Conservation (phyloP, 2,329 filamentous ascomycete species). For the Colletotrichum filicis region DNA sequence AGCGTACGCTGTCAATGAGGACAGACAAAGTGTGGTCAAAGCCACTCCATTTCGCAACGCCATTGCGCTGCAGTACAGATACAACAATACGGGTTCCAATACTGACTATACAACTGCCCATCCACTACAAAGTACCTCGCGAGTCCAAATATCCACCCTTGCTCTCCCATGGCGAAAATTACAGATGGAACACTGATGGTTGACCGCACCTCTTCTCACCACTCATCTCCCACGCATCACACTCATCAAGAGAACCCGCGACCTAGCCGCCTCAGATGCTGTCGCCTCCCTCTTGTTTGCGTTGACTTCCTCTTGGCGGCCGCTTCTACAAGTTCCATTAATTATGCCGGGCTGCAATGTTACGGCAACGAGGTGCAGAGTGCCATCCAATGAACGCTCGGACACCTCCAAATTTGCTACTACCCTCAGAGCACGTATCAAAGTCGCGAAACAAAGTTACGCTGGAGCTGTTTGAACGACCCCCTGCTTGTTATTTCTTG, state of each 20-base stretch:
- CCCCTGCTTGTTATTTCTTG: slow-evolving; percentile 3
- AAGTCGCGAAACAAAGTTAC: slow-evolving; percentile 32
- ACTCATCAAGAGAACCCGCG: not conserved
- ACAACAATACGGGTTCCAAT: not conserved
- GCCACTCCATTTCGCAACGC: slow-evolving; percentile 15
- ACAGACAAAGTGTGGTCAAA: slow-evolving; percentile 24
- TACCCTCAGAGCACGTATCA: slow-evolving; percentile 25
- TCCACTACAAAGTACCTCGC: not conserved
- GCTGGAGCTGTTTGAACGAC: slow-evolving; percentile 34
- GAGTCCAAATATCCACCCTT: not conserved
- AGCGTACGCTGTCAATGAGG: slow-evolving; percentile 13
- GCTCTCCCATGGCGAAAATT: not conserved
- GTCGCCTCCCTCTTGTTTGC: slow-evolving; percentile 4
- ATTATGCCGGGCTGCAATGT: slow-evolving; percentile 16
- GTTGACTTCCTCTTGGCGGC: slow-evolving; percentile 16
- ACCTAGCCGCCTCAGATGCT: slow-evolving; percentile 8
- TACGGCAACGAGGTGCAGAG: slow-evolving; percentile 19
- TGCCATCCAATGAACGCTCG: slow-evolving; percentile 33
- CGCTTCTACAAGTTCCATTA: not conserved
- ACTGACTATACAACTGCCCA: not conserved
- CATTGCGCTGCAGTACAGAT: not conserved
- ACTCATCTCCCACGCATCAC: slow-evolving; percentile 25
- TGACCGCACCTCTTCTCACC: slow-evolving; percentile 5
- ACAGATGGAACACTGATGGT: not conserved
- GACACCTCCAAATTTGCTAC: slow-evolving; percentile 29